Conservation (phyloP, 257 asterid species). For the Solanum sitiens region DNA sequence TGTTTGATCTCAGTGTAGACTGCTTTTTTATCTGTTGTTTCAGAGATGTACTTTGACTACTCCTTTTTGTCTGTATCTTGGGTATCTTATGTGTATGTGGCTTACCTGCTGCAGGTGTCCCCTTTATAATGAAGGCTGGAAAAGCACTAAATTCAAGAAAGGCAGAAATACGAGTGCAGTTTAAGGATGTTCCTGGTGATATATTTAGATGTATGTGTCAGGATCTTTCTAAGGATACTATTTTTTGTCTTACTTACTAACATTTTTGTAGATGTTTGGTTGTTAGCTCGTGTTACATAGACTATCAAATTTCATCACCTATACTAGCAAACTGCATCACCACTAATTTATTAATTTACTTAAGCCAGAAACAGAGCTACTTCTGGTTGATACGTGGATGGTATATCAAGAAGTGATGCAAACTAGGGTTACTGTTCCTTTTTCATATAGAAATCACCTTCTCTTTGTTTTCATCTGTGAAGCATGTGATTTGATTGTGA, state of each 20-base stretch:
- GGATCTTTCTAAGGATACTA: background rate
- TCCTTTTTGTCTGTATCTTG: background rate
- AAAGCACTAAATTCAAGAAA: slow-evolving; percentile 90
- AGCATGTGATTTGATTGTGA: background rate
- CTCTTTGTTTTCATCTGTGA: background rate
- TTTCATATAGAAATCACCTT: background rate
- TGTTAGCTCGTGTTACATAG: background rate
- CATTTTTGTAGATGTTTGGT: background rate
- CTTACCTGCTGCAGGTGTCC: slow-evolving; percentile 60
- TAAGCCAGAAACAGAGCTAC: background rate
- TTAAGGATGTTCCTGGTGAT: slow-evolving; percentile 99
- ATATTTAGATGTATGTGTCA: slow-evolving; percentile 57
- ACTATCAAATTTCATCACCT: background rate
- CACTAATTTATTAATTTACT: background rate
- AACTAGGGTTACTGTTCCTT: background rate
- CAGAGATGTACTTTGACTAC: background rate
- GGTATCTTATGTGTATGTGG: background rate
- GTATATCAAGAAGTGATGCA: background rate
- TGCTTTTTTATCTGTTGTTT: background rate
- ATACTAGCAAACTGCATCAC: background rate
- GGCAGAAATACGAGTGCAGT: slow-evolving; percentile 90
- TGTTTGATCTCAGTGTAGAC: background rate
- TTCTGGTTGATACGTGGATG: background rate
- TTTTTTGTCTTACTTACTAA: background rate
- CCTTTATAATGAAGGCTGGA: slow-evolving; percentile 95